Base-by-base conservation (phyloP, 495 filamentous ascomycete species). In the Polyplosphaeria fusca region DNA sequence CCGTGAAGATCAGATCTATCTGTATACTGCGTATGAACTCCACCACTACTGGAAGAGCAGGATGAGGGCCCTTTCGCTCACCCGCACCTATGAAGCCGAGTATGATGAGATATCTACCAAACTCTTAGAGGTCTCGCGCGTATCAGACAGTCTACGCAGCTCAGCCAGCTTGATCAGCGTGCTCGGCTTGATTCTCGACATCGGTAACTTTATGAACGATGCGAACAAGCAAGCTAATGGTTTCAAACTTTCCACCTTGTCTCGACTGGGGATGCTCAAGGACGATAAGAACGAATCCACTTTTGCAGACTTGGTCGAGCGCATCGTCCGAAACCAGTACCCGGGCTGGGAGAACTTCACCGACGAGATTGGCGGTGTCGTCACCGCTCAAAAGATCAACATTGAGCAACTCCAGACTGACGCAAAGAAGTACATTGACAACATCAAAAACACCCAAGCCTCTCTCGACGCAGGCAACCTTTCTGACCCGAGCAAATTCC, bases 201-300 rank as follows among this genome's bases (percentile, higher is more conserved):
- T 98, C 66, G 93, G 93, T 67, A 98, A 98, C 68, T 98, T 93
- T 78, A 98, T 98, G 93, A 98, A 98, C 74, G 93, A 97, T 65
- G 84, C 91, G 43, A 96, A 95, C 71, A 98, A 98, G 73, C 94
- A 97, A 71, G 93, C 94, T 1, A 88, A 86, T 58, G 93, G 93
- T 43, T 98, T 98, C 85, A 98, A 98, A 73, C 81, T 98, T 22
- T 90, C 90, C 63, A 95, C 93, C 0, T 84, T 98, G n/a, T 87
- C 88, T 32, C 83, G 93, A 22, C 76, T 98, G 27, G 93, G 87
- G 24, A 98, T 97, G 89, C 88, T 97, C 52, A 98, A 98, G 72
- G 93, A 98, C 63, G 90, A 95, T 74, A 96, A 96, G 81, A 98
- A 98, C 67, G 86, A 97, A 69, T 89, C 88, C 3, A 96, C 88